Conservation (phyloP, 352 stramenopile species). For the Globisporangium carolinianum region DNA sequence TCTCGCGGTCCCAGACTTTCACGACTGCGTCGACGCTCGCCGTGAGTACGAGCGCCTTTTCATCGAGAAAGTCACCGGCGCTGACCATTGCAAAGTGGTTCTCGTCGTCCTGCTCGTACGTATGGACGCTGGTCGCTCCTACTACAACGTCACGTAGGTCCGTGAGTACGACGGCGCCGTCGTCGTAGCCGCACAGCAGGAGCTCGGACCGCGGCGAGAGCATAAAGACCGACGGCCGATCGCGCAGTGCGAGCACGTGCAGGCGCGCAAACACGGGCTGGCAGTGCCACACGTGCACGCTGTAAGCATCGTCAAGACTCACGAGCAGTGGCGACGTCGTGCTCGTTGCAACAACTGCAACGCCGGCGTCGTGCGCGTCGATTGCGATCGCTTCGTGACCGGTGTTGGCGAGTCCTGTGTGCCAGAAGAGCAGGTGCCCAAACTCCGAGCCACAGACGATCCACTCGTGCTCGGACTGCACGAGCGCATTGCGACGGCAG, state of each 20-base stretch:
- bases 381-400: conserved; percentile 37
- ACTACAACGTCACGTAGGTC: conserved; percentile 38
- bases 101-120: conserved; percentile 28
- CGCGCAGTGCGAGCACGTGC: conserved; percentile 41
- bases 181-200: conserved; percentile 53
- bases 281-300: conserved; percentile 49
- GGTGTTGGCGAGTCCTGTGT: conserved; percentile 37
- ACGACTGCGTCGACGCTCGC: conserved; percentile 64
- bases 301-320: conserved; percentile 36
- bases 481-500: conserved; percentile 18
- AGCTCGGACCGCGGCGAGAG: conserved; percentile 47
- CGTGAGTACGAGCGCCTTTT: conserved; percentile 42
- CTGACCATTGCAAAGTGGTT: conserved; percentile 55
- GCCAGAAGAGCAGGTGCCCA: conserved; percentile 66
- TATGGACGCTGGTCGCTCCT: conserved; percentile 29
- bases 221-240: conserved; percentile 41
- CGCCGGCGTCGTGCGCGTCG: conserved; percentile 43
- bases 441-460: conserved; percentile 54
- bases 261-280: conserved; percentile 47
- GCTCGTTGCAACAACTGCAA: conserved; percentile 34
- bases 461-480: conserved; percentile 55
- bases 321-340: conserved; percentile 42
- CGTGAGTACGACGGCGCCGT: conserved; percentile 47
- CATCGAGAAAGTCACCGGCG: conserved; percentile 56
- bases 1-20: conserved; percentile 67